These are phyloP conservation scores for Xylaria telfairii DNA, from an alignment of 495 filamentous ascomycete species.

Conservation along the genomic window DNA sequence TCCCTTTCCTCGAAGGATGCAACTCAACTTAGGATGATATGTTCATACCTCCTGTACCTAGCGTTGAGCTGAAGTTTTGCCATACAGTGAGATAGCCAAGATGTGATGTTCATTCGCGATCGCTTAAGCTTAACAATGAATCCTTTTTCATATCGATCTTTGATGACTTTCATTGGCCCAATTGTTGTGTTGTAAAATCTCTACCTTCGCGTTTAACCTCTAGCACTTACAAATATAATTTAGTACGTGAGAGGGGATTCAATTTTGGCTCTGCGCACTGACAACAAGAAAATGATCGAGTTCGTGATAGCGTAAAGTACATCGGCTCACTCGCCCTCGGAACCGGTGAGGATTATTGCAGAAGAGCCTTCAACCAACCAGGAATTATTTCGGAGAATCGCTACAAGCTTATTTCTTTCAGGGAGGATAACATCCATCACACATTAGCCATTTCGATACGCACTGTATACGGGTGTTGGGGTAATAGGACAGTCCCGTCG, in stretches of 20 bases:
- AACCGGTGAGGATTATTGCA: background rate
- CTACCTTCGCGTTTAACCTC: background rate
- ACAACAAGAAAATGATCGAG: background rate
- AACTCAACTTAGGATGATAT: background rate
- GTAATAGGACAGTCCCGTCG: background rate
- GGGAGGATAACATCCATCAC: background rate
- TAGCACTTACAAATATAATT: background rate
- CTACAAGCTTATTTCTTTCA: background rate
- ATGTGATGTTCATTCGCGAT: background rate
- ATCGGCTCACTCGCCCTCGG: background rate
- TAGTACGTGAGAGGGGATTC: background rate
- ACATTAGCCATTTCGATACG: background rate
- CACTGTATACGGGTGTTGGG: slow-evolving; percentile 13
- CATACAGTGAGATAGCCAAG: background rate
- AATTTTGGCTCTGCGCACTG: background rate
- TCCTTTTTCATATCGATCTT: background rate
- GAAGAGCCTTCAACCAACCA: background rate
- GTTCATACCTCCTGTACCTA: background rate
- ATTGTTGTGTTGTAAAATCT: background rate
- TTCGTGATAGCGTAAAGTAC: background rate
- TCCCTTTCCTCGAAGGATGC: background rate
- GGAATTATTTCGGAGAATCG: background rate
- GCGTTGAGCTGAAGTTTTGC: background rate
- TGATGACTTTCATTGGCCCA: background rate
- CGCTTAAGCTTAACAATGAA: background rate